Base-by-base conservation (phyloP, 495 filamentous ascomycete genomes). In the Penicillium turbatum region DNA sequence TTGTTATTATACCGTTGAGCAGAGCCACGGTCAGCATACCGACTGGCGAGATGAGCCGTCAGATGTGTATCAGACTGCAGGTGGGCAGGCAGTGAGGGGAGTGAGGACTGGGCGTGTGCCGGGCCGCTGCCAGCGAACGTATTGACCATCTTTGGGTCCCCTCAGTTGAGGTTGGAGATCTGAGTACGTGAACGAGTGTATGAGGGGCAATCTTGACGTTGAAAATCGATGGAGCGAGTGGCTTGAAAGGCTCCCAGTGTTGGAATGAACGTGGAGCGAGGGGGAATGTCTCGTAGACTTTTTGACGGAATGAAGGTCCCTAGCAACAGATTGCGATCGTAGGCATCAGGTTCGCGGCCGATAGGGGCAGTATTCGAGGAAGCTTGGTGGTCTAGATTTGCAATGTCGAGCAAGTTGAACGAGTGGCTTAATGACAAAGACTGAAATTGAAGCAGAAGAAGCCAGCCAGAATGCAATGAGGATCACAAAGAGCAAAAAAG, bases 31-130 rank as follows among this genome's bases (percentile, higher is more conserved):
- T 49, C 12, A 37, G 3, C 55, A 41, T 73, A 81, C 77, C 93
- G 88, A 70, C 91, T 96, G 48, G 93, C 93, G 24, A 98, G 80
- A 72, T 98, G 93, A 29, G 92, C 89, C 3, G 93, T 98, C 57
- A 97, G 75, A 67, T 96, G 89, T 37, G 92, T 97, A 72, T 97
- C 93, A 49, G 92, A 96, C 73, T 97, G 93, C 29, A 92, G 79
- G 78, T 98, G 93, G 31, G 86, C 79, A 30, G 93, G 93, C 48
- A 98, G 74, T 26, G 90, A 84, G 29, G 91, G 89, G 37, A 98
- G 77, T 30, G 92, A 96, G 32, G 90, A 80, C 67, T 96, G 90
- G n/a, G 87, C 86, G 68, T 96, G 88, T 56, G 88, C 82, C 9
- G 79, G 77, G 32, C 67, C 56, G 48, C 60, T 69, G 19, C 63